A percentile compares a stretch with the other conserved stretches of the same genome.
Conservation (phyloP, 129 eudicot genomes). For the Oenanthe sinensis region DNA sequence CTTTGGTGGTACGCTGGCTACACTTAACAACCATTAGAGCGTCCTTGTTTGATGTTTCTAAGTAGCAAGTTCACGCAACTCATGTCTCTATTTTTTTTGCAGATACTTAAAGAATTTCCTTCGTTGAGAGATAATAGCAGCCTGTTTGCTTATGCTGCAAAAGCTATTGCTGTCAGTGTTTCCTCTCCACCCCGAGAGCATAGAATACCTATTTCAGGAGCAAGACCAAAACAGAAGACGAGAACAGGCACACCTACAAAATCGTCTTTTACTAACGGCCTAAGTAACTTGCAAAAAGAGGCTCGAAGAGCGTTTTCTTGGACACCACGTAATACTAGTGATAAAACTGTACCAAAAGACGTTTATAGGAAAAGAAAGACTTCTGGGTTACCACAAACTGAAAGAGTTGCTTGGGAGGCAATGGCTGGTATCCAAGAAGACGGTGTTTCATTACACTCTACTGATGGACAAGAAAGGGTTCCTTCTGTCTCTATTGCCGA, state of each 20-base stretch:
- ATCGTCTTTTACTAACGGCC: slow-evolving; percentile 70
- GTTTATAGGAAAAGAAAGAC: slow-evolving; percentile 83
- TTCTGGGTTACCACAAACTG: slow-evolving; percentile 72
- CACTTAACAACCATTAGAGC: slow-evolving; percentile 5
- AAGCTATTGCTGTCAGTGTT: slow-evolving; percentile 75
- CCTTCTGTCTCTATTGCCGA: slow-evolving; percentile 74
- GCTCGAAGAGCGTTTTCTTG: slow-evolving; percentile 97
- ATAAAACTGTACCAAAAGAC: slow-evolving; percentile 69
- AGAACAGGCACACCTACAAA: slow-evolving; percentile 55
- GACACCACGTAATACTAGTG: slow-evolving; percentile 72
- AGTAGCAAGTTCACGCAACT: background rate
- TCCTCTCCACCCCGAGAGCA: slow-evolving; percentile 75
- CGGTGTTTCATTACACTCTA: slow-evolving; percentile 49
- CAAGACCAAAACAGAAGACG: slow-evolving; percentile 61
- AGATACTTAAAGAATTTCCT: slow-evolving; percentile 95
- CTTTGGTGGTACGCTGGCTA: slow-evolving; percentile 60
- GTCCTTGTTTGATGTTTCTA: background rate
- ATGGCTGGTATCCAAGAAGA: slow-evolving; percentile 98
- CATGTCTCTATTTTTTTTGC: slow-evolving; percentile 14
- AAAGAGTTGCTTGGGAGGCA: slow-evolving; percentile 91
- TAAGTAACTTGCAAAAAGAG: slow-evolving; percentile 92
- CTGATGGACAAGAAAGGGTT: slow-evolving; percentile 84
- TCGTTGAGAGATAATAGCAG: slow-evolving; percentile 70
- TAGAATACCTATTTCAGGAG: slow-evolving; percentile 62
- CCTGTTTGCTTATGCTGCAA: slow-evolving; percentile 79